phyloP scores from a whole-genome alignment of 2,329 filamentous ascomycete species.

The Pleoardoris graminearum region DNA sequence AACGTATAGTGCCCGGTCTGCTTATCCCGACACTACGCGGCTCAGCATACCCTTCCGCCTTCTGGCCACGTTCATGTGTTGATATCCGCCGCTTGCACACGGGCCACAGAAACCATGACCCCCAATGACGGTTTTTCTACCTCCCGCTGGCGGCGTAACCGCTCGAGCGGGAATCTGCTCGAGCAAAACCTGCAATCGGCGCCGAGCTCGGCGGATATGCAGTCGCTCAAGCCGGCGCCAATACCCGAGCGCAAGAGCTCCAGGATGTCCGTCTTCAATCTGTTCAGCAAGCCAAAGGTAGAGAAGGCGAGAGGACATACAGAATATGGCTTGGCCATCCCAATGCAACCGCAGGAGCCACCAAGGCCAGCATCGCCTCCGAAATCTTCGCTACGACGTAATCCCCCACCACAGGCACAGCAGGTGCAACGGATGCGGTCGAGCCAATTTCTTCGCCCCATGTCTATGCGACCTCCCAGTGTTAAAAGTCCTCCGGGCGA shows the following conservation, averaged over 20 bases:
- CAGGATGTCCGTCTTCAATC: constrained; percentile 55
- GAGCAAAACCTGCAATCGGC: constrained; percentile 20
- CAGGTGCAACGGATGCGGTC: constrained; percentile 39
- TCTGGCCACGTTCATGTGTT: constrained; percentile 6
- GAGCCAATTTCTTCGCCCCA: constrained; percentile 37
- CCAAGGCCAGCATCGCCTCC: constrained; percentile 25
- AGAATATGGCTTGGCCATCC: constrained; percentile 47
- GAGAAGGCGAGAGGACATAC: constrained; percentile 53
- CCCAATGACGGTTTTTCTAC: constrained; percentile 26
- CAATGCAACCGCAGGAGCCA: constrained; percentile 37
- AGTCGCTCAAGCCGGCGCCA: constrained; percentile 18
- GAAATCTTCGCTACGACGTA: constrained; percentile 36
- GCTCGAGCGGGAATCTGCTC: constrained; percentile 36
- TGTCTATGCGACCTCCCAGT: constrained; percentile 30
- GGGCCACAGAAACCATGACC: constrained; percentile 28
- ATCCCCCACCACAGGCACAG: constrained; percentile 34
- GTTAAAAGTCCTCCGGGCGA: constrained; percentile 17
- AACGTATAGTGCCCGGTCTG: background rate
- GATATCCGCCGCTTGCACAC: background rate
- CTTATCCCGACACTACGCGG: constrained; percentile 5
- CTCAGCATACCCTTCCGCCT: constrained; percentile 6
- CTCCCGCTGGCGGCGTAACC: constrained; percentile 45
- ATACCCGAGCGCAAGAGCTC: constrained; percentile 41
- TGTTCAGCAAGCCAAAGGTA: constrained; percentile 56
- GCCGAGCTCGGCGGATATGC: constrained; percentile 12